These are phyloP conservation scores for Annulohypoxylon truncatum DNA, from an alignment of 2,329 filamentous ascomycete species.

Conservation along the genomic window DNA sequence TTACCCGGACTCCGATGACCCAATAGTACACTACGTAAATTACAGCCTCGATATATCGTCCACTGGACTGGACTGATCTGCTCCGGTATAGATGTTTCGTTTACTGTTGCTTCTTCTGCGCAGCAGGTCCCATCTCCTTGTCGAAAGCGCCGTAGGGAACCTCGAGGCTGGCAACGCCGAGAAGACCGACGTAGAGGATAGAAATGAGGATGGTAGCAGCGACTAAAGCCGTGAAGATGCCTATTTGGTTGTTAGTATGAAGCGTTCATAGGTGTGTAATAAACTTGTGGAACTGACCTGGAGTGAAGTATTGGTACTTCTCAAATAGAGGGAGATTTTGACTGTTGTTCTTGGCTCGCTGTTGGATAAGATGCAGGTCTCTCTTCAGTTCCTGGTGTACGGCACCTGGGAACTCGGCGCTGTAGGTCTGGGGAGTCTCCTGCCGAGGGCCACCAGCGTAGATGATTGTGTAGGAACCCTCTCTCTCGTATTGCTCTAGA, in stretches of 20 bases:
- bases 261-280: background rate
- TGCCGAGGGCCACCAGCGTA: constrained; percentile 73
- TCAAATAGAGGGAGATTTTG: constrained; percentile 76
- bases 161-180: constrained; percentile 81
- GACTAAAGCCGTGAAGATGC: constrained; percentile 88
- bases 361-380: constrained; percentile 50
- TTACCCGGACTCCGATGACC: constrained; percentile 39
- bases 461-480: constrained; percentile 76
- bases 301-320: constrained; percentile 93
- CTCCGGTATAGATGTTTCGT: constrained; percentile 4
- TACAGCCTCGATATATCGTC: constrained; percentile 28
- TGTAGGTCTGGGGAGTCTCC: constrained; percentile 65
- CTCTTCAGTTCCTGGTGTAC: constrained; percentile 82
- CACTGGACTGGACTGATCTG: constrained; percentile 1
- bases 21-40: constrained; percentile 34
- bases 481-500: constrained; percentile 54
- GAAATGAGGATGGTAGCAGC: constrained; percentile 76
- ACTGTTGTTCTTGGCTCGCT: constrained; percentile 55
- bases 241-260: constrained; percentile 57
- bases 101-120: constrained; percentile 82
- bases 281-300: constrained; percentile 67
- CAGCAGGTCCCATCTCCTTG: constrained; percentile 91
- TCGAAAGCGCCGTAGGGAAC: constrained; percentile 96
- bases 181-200: constrained; percentile 83
- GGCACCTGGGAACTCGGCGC: constrained; percentile 70